Conservation (phyloP, 345 rosid genomes). For the Pistacia integerrima region DNA sequence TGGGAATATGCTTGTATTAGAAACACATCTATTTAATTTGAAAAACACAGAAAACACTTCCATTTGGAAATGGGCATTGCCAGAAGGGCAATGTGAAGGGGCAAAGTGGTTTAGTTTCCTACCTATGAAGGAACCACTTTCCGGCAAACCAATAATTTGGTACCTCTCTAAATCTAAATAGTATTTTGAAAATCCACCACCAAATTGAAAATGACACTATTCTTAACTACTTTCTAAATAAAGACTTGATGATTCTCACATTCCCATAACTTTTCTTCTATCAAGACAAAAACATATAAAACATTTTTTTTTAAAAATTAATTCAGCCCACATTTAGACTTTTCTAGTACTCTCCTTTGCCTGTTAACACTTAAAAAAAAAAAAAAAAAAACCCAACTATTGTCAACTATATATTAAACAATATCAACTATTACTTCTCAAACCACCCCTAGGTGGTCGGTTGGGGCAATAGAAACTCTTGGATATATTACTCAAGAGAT, state of each 20-base stretch:
- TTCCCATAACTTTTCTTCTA: background rate
- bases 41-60: too few relatives aligned
- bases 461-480: too few relatives aligned
- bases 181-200: background rate
- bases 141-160: background rate
- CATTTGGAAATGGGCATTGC: too few relatives aligned
- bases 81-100: too few relatives aligned
- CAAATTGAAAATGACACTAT: constrained; percentile 8
- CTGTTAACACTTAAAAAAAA: too few relatives aligned
- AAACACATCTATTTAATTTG: too few relatives aligned
- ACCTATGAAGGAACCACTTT: constrained; percentile 6
- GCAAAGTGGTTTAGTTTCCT: constrained; percentile 4
- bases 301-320: background rate
- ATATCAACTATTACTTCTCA: too few relatives aligned
- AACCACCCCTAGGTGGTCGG: too few relatives aligned
- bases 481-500: too few relatives aligned
- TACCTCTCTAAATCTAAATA: background rate
- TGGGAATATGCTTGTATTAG: too few relatives aligned
- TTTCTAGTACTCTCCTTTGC: too few relatives aligned
- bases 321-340: background rate
- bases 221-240: background rate
- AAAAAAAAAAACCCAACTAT: too few relatives aligned
- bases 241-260: background rate
- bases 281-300: background rate
- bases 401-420: background rate